A percentile compares a stretch with the other conserved stretches of the same genome.
Conservation (phyloP, 495 filamentous ascomycete genomes). For the Melanomma pulvis-pyrius region DNA sequence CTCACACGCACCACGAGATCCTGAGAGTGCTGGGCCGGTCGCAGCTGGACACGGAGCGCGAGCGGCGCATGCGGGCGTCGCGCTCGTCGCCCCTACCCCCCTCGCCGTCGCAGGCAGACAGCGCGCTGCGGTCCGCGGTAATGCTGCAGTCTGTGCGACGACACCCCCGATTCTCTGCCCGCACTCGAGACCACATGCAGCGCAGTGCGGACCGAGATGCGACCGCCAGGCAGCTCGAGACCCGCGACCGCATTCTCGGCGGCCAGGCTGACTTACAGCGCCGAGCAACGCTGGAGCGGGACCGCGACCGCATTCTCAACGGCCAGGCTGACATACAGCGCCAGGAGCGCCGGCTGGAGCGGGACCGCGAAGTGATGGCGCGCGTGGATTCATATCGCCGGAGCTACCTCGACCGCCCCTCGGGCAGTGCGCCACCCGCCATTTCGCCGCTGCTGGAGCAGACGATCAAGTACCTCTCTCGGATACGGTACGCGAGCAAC, state of each 20-base stretch:
- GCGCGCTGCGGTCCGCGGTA: conserved; percentile 37
- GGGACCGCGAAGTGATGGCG: conserved; percentile 53
- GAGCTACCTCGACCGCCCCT: conserved; percentile 51
- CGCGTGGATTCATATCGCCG: conserved; percentile 57
- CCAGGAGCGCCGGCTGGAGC: conserved; percentile 36
- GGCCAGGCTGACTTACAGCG: conserved; percentile 11
- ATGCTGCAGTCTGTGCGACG: conserved; percentile 39
- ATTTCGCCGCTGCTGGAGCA: conserved; percentile 56
- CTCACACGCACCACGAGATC: conserved; percentile 46
- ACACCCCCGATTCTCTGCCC: conserved; percentile 36
- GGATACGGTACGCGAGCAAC: conserved; percentile 58
- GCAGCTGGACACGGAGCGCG: conserved; percentile 42
- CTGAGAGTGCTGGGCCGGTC: conserved; percentile 41
- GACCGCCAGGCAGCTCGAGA: neutral
- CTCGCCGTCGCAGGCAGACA: conserved; percentile 40
- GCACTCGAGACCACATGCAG: conserved; percentile 22
- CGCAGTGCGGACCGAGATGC: conserved; percentile 30
- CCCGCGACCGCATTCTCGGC: conserved; percentile 11
- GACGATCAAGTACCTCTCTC: conserved; percentile 66
- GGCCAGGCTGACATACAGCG: conserved; percentile 36
- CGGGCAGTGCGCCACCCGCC: conserved; percentile 19
- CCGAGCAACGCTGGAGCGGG: too few relatives aligned
- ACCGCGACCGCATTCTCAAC: conserved; percentile 12
- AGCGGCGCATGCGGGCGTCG: conserved; percentile 27
- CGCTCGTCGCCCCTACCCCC: conserved; percentile 51